Conservation (phyloP, 2,329 filamentous ascomycete genomes). For the Escovopsis sp. region DNA sequence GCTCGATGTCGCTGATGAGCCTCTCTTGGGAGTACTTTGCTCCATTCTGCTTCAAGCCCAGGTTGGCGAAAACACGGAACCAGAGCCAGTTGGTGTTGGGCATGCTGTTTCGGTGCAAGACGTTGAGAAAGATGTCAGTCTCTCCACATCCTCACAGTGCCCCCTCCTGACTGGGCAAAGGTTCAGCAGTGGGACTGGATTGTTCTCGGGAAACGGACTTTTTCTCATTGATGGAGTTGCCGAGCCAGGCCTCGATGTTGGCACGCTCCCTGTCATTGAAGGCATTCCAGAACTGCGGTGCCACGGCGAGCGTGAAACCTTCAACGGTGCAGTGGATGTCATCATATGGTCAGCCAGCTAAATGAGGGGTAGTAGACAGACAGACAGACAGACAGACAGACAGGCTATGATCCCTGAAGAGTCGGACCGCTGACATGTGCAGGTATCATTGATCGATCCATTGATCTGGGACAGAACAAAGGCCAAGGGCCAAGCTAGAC, state of each 20-base stretch:
- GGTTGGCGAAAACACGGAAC: slow-evolving; percentile 75
- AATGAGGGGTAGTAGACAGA: no score
- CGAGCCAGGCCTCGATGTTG: slow-evolving; percentile 59
- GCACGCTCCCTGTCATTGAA: slow-evolving; percentile 45
- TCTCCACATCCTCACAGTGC: background rate
- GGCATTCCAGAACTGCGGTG: slow-evolving; percentile 49
- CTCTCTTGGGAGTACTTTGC: slow-evolving; percentile 54
- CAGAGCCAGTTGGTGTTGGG: slow-evolving; percentile 57
- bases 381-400: no score
- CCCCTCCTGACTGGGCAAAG: background rate
- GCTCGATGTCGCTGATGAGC: slow-evolving; percentile 61
- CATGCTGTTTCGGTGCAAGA: slow-evolving; percentile 38
- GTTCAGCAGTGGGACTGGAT: no score
- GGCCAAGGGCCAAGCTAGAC: no score
- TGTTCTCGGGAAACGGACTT: slow-evolving; percentile 29
- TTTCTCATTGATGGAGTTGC: slow-evolving; percentile 63
- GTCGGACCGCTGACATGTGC: no score
- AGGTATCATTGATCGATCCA: background rate
- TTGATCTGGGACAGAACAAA: background rate
- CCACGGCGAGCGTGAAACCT: slow-evolving; percentile 58
- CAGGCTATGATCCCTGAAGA: no score
- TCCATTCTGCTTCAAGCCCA: slow-evolving; percentile 62
- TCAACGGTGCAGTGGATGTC: background rate
- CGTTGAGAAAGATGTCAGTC: background rate
- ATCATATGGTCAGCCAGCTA: no score